Evolutionary conservation across 75 land plant genomes (phyloP).

Genomic region (Azolla pinnata): DNA sequence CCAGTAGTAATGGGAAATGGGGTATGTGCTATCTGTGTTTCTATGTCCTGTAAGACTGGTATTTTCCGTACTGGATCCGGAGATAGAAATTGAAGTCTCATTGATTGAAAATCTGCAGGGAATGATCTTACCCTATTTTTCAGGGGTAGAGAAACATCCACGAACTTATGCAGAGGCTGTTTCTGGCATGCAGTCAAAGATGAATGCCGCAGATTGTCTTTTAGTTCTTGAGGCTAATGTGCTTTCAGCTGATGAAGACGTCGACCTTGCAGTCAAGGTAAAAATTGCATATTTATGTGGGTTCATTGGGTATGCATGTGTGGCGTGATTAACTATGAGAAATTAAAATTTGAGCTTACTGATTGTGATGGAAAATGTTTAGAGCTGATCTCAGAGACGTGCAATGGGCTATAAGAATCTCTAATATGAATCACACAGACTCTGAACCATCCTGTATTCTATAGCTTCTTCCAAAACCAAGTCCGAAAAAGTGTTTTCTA

Average conservation of each 20-base stretch:
- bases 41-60: not conserved
- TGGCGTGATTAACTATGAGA: too few species aligned
- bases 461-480: too few species aligned
- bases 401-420: too few species aligned
- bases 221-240: not conserved
- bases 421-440: too few species aligned
- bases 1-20: not conserved
- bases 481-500: too few species aligned
- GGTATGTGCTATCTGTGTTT: constrained; percentile 4
- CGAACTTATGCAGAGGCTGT: constrained; percentile 22
- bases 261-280: not conserved
- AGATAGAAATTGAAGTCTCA: constrained; percentile 2
- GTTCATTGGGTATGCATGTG: not conserved
- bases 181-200: constrained; percentile 9
- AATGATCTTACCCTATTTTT: constrained; percentile 7
- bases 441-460: too few species aligned
- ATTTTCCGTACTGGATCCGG: too few species aligned
- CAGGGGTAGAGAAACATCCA: constrained; percentile 3
- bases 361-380: too few species aligned
- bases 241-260: not conserved
- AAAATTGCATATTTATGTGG: not conserved
- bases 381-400: too few species aligned
- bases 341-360: too few species aligned
- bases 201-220: constrained; percentile 4
- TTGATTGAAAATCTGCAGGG: constrained; percentile 9